Evolutionary conservation across 148 eudicot genomes (phyloP).

Genomic region (Cornus suecica): DNA sequence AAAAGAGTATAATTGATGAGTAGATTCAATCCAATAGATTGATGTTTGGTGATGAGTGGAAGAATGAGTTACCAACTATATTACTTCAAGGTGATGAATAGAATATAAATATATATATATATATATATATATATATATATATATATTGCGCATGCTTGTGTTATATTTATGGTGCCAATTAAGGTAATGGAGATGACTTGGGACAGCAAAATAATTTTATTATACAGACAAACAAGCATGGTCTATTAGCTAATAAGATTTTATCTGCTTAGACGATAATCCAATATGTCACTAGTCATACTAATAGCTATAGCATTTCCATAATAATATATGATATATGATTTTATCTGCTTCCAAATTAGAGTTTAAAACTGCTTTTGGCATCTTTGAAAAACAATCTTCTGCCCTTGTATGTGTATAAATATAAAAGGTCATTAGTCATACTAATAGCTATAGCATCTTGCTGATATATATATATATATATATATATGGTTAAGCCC

Average conservation of each 20-base stretch:
- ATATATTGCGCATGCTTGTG: neutral
- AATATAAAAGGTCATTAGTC: neutral
- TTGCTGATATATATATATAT: too few species aligned
- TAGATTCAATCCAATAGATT: neutral
- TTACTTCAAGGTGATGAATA: neutral
- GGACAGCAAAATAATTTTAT: neutral
- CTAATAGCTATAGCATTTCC: neutral
- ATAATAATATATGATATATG: too few species aligned
- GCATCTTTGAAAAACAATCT: neutral
- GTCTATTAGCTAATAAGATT: too few species aligned
- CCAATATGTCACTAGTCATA: neutral
- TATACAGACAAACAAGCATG: neutral
- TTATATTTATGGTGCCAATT: neutral
- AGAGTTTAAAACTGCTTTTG: neutral
- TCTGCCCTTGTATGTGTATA: neutral
- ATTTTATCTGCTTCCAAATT: too few species aligned
- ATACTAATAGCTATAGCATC: neutral
- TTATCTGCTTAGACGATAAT: neutral
- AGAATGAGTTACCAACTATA: neutral
- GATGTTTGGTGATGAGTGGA: neutral
- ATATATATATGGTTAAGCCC: too few species aligned
- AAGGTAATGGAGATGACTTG: neutral
- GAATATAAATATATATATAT: too few species aligned
- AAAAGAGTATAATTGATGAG: neutral
- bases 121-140: too few species aligned